phyloP scores from a whole-genome alignment of 2,329 filamentous ascomycete species.

The Fusarium keratoplasticum region DNA sequence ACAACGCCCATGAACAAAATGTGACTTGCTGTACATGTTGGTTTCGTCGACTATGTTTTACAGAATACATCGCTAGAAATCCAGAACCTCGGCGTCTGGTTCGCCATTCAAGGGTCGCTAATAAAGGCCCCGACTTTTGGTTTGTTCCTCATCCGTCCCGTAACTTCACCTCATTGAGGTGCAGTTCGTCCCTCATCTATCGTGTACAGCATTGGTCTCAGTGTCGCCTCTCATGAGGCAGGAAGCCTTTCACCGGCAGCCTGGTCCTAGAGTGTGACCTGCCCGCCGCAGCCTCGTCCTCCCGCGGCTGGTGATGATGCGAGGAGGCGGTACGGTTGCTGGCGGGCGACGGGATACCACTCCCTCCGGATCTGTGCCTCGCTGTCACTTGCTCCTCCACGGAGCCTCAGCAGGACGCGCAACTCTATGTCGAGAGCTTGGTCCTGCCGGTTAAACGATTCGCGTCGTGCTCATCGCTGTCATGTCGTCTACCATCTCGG shows the following conservation, averaged over 20 bases:
- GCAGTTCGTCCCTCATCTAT: conserved; percentile 30
- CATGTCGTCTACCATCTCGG: conserved; percentile 28
- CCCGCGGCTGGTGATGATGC: conserved; percentile 10
- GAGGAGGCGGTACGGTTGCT: conserved; percentile 15
- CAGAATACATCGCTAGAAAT: conserved; percentile 12
- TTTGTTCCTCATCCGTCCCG: conserved; percentile 2
- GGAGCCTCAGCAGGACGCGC: conserved; percentile 15
- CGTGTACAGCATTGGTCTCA: conserved; percentile 25
- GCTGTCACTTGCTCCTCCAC: conserved; percentile 25
- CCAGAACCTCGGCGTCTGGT: conserved; percentile 22
- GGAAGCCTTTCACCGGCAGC: conserved; percentile 23
- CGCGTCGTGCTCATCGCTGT: conserved; percentile 17
- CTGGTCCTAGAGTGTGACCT: conserved; percentile 28
- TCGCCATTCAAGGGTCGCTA: conserved; percentile 12
- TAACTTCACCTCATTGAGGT: conserved; percentile 24
- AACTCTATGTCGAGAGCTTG: conserved; percentile 13
- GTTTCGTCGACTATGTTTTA: conserved; percentile 15
- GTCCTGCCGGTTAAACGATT: conserved; percentile 16
- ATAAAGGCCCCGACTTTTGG: conserved; percentile 19
- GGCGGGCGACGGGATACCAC: conserved; percentile 19
- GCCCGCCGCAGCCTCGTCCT: conserved; percentile 26
- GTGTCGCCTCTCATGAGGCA: conserved; percentile 20
- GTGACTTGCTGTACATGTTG: conserved; percentile 6
- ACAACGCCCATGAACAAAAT: not conserved
- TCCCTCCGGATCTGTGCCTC: conserved; percentile 28